phyloP scores from a whole-genome alignment of 2,329 filamentous ascomycete genomes.

The Tolypocladium tropicale region DNA sequence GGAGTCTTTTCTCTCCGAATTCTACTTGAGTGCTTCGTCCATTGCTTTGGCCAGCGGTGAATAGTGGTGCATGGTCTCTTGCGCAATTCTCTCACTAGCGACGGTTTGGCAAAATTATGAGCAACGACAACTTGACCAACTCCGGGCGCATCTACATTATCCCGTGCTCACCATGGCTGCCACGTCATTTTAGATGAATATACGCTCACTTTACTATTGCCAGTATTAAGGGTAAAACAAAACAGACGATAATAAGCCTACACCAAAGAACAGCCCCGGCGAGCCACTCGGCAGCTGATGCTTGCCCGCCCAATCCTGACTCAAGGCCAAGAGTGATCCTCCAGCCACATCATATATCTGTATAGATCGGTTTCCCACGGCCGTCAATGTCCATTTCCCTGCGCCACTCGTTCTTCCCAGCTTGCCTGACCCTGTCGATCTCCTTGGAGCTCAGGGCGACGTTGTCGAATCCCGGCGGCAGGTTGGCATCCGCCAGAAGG shows the following conservation, averaged over 20 bases:
- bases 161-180: too few relatives aligned
- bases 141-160: too few relatives aligned
- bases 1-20: background rate
- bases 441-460: constrained; percentile 43
- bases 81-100: too few relatives aligned
- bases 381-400: constrained; percentile 34
- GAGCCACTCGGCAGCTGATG: too few relatives aligned
- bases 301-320: too few relatives aligned
- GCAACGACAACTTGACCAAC: too few relatives aligned
- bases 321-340: too few relatives aligned
- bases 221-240: background rate
- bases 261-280: background rate
- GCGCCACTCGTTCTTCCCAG: constrained; percentile 39
- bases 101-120: too few relatives aligned
- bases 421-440: constrained; percentile 23
- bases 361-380: constrained; percentile 27
- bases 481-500: constrained; percentile 29
- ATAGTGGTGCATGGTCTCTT: background rate
- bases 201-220: background rate
- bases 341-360: constrained; percentile 6
- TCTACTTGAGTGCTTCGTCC: background rate
- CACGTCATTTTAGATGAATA: background rate
- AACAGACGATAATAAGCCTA: background rate
- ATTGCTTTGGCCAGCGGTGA: too few relatives aligned
- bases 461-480: constrained; percentile 39